phyloP scores from a whole-genome alignment of 768 basidiomycete genomes.

The Russula earlei region DNA sequence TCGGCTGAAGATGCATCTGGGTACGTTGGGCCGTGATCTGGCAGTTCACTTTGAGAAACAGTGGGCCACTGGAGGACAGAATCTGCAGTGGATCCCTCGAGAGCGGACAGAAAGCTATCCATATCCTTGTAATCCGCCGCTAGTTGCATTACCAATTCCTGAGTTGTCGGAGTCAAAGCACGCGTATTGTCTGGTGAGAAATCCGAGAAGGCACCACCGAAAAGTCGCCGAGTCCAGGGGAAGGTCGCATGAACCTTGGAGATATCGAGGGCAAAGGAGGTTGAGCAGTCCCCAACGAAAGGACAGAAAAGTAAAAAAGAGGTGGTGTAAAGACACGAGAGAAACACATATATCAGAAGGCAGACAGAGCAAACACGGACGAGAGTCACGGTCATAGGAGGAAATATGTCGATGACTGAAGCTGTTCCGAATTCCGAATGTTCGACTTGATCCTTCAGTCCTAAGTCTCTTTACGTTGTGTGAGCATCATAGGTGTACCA shows the following conservation, averaged over 20 bases:
- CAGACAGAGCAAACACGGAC: slow-evolving; percentile 3
- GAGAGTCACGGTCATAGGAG: not conserved
- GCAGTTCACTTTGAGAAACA: not conserved
- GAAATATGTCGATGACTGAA: too few species aligned
- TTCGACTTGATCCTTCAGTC: too few species aligned
- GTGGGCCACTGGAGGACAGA: slow-evolving; percentile 5
- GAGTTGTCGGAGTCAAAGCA: not conserved
- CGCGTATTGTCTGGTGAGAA: not conserved
- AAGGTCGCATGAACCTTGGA: not conserved
- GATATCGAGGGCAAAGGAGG: slow-evolving; percentile 10
- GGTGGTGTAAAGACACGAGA: slow-evolving; percentile 19
- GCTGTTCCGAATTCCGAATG: too few species aligned
- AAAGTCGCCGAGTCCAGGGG: slow-evolving; percentile 5
- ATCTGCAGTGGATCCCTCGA: not conserved
- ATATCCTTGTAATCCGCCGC: slow-evolving; percentile 8
- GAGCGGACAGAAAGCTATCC: not conserved
- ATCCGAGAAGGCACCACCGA: not conserved
- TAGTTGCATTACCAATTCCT: slow-evolving; percentile 1
- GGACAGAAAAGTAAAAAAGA: slow-evolving; percentile 18
- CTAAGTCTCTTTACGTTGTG: too few species aligned
- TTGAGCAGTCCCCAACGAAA: slow-evolving; percentile 15
- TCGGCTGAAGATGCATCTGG: not conserved
- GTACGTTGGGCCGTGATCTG: not conserved
- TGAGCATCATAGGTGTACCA: not conserved
- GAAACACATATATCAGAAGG: slow-evolving; percentile 6